Percentiles rank a stretch among this genome's conserved stretches.
Conservation (phyloP, 768 basidiomycete genomes). For the Lactarius hatsudake region DNA sequence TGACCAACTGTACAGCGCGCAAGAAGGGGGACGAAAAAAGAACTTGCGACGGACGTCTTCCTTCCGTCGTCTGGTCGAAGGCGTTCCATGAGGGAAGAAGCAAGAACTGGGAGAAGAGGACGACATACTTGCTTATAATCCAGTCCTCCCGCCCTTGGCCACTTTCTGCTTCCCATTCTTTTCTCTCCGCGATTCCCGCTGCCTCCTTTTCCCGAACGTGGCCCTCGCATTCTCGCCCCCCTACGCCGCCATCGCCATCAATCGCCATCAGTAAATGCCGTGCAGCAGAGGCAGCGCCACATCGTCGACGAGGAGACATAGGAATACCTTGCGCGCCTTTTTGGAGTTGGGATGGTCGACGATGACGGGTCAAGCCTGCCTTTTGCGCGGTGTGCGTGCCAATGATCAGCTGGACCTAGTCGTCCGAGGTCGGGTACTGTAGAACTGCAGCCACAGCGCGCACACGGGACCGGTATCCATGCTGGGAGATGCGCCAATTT, state of each 20-base stretch:
- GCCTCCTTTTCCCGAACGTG: conserved; percentile 75
- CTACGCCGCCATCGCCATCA: conserved; percentile 57
- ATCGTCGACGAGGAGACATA: conserved; percentile 88
- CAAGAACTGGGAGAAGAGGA: conserved; percentile 3
- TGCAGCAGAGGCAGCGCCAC: conserved; percentile 41
- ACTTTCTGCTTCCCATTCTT: conserved; percentile 71
- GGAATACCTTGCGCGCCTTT: conserved; percentile 91
- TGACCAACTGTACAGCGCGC: too few relatives aligned
- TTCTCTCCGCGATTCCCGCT: conserved; percentile 54
- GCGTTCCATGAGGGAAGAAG: conserved; percentile 13
- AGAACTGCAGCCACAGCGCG: conserved; percentile 88
- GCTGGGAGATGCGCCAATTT: too few relatives aligned
- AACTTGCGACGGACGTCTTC: conserved; percentile 56
- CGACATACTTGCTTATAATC: conserved; percentile 84
- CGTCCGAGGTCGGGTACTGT: conserved; percentile 82
- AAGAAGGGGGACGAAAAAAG: not conserved
- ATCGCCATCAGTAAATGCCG: conserved; percentile 69
- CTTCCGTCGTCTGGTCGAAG: conserved; percentile 58
- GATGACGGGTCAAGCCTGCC: conserved; percentile 94
- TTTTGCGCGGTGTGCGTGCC: conserved; percentile 76
- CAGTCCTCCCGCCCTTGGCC: conserved; percentile 55
- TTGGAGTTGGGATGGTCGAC: conserved; percentile 97
- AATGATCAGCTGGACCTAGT: conserved; percentile 91
- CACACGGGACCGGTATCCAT: conserved; percentile 35
- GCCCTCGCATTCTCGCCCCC: conserved; percentile 51